Percentiles rank a stretch among this genome's conserved stretches.
Conservation (phyloP, 139 green algal genomes). For the Chlorella ohadii region DNA sequence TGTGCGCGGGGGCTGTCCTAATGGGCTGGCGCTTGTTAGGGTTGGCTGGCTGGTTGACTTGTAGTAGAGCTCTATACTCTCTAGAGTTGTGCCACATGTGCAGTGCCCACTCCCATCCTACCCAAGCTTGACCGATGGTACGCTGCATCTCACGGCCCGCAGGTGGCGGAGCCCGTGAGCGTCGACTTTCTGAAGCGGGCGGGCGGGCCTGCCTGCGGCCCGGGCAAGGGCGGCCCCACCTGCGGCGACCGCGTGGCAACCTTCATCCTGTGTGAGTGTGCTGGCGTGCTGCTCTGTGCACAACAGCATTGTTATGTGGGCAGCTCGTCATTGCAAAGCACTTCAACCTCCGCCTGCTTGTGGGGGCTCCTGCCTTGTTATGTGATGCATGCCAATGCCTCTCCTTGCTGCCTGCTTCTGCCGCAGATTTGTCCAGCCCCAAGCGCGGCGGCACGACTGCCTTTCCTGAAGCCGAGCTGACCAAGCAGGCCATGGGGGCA, state of each 20-base stretch:
- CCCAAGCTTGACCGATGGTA: too few species aligned
- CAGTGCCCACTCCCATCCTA: too few species aligned
- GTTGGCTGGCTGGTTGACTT: too few species aligned
- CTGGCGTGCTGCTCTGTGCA: not conserved
- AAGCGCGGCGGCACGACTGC: conserved; percentile 40
- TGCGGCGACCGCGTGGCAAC: conserved; percentile 53
- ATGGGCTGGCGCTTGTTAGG: too few species aligned
- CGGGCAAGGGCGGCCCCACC: conserved; percentile 31
- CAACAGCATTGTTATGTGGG: too few species aligned
- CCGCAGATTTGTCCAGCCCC: conserved; percentile 14
- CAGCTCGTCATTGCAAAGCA: too few species aligned
- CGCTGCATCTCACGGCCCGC: too few species aligned
- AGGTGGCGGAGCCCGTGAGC: conserved; percentile 13
- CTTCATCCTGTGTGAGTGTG: conserved; percentile 40
- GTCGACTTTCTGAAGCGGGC: conserved; percentile 48
- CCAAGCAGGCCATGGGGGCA: not conserved
- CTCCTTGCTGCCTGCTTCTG: not conserved
- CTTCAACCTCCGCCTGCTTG: too few species aligned
- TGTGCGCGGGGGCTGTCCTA: too few species aligned
- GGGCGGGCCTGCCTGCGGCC: conserved; percentile 47
- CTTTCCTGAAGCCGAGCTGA: conserved; percentile 35
- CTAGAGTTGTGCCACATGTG: too few species aligned
- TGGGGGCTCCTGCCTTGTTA: too few species aligned
- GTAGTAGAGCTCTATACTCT: too few species aligned
- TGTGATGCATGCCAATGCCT: not conserved